A percentile compares a stretch with the other conserved stretches of the same genome.
Evolutionary conservation across 495 filamentous ascomycete species (phyloP).

Genomic region (Podospora appendiculata): DNA sequence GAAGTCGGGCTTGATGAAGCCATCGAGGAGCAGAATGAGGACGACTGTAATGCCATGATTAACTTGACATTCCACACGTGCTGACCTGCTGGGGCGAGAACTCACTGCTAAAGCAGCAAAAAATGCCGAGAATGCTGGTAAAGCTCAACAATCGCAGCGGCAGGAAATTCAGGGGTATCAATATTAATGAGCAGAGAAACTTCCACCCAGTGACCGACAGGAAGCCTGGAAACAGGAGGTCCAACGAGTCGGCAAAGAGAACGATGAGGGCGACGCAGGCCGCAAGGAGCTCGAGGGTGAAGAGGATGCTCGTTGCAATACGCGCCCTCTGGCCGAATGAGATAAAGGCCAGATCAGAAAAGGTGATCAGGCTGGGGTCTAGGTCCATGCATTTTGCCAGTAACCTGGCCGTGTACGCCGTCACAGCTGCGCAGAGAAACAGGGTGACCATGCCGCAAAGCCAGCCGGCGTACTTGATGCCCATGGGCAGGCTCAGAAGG

Average conservation of each 20-base stretch:
- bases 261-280: slow-evolving; percentile 88
- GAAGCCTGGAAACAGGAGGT: slow-evolving; percentile 63
- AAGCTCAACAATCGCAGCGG: slow-evolving; percentile 81
- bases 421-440: slow-evolving; percentile 62
- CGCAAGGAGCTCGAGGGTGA: slow-evolving; percentile 80
- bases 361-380: slow-evolving; percentile 67
- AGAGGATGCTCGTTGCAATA: slow-evolving; percentile 72
- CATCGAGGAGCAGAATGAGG: slow-evolving; percentile 72
- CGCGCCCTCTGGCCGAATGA: slow-evolving; percentile 83
- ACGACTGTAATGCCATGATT: slow-evolving; percentile 50
- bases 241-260: slow-evolving; percentile 85
- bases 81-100: slow-evolving; percentile 8
- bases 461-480: slow-evolving; percentile 87
- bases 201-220: slow-evolving; percentile 75
- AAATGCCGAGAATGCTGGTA: slow-evolving; percentile 82
- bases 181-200: slow-evolving; percentile 69
- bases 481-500: slow-evolving; percentile 80
- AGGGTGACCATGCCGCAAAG: slow-evolving; percentile 72
- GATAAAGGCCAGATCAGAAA: slow-evolving; percentile 88
- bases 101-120: slow-evolving; percentile 81
- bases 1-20: slow-evolving; percentile 66
- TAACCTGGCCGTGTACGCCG: slow-evolving; percentile 79
- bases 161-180: slow-evolving; percentile 79
- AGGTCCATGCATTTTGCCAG: slow-evolving; percentile 86
- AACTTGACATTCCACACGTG: background rate